Base-by-base conservation (phyloP, 768 basidiomycete species). In the Austroboletus eburneus region DNA sequence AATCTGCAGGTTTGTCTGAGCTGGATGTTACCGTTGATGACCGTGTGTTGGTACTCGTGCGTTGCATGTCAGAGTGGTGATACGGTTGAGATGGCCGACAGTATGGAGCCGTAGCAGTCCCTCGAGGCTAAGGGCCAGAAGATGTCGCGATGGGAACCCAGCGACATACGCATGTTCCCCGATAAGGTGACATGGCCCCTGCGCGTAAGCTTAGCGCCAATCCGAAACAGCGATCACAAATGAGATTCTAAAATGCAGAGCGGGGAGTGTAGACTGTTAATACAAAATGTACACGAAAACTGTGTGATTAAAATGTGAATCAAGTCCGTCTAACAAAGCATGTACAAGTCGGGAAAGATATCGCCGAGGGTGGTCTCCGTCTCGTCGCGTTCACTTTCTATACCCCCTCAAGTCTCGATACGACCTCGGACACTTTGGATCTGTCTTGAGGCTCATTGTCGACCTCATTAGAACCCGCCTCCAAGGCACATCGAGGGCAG, bases 401-500 rank as follows among this genome's bases (percentile, higher is more conserved):
- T 17, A 52, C 44, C 13, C 55, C 62, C 43, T 66, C 66, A n/a
- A 62, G 56, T 41, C 48, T 62, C 23, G 56, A 54, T 32, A 72
- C 69, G 33, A 61, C 58, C 9, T 56, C 59, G 51, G 75, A 76
- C 29, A 74, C 67, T 53, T 64, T 72, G 20, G 80, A 81, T 54
- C 75, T 76, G 57, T 85, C 83, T 56, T 66, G 68, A 46, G 66
- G 64, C n/a, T 63, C 65, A 24, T 71, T 51, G 44, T 70, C 58
- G 30, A 47, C 30, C 46, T 62, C 62, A 41, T 56, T 45, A 24
- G 62, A 53, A 16, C 64, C 60, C 5, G 63, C 74, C 62, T 91
- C 89, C 44, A 67, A 70, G 30, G 65, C 59, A 60, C 90, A 91
- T 36, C 79, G 76, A 44, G 72, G 65, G 61, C 90, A 92, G 41